Evolutionary conservation across 305 asterid genomes (phyloP), one percentile per base, ranked within the genome.

Genomic region (Coffea humblotiana): DNA sequence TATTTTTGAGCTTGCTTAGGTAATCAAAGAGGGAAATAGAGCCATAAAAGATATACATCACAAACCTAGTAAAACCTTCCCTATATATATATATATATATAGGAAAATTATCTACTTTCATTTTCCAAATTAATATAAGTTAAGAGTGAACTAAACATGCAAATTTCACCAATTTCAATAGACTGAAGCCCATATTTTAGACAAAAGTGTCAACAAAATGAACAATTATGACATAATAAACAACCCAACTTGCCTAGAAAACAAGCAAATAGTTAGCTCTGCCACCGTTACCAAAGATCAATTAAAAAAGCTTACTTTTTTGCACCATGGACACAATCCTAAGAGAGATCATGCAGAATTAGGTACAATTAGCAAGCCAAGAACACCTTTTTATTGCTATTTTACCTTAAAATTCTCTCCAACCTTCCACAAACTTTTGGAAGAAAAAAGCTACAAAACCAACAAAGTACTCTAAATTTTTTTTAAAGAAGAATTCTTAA

Each of bases 381-480:
- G 19, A 11, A 64, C 1, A 77, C 58, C 49, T 72, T 61, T 81
- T 64, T 77, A 65, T 77, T 16, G 15, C 47, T 48, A 48, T 48
- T 29, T 72, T 80, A 89, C 92, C 90, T 85, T 85, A 49, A 69
- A 78, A 76, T 77, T 84, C 47, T 82, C 79, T 85, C 82, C 89
- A 82, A 75, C 76, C 89, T 85, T 75, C 92, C 86, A 84, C 69
- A 82, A 80, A 84, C 90, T 84, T 79, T 81, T 76, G 78, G 83
- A 25, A 27, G 43, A 32, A 52, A 75, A 91, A 92, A 91, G 90
- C 94, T 86, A 92, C 82, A 86, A 66, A 75, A 81, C 75, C 79
- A 18, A 47, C 48, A 71, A 70, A 79, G 27, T 71, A 78, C 14
- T 48, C 82, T 73, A 25, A 65, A 25, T 3, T 67, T 73, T 65